These are phyloP conservation scores for Clausena lansium DNA, from an alignment of 345 rosid genomes.

Conservation along the genomic window DNA sequence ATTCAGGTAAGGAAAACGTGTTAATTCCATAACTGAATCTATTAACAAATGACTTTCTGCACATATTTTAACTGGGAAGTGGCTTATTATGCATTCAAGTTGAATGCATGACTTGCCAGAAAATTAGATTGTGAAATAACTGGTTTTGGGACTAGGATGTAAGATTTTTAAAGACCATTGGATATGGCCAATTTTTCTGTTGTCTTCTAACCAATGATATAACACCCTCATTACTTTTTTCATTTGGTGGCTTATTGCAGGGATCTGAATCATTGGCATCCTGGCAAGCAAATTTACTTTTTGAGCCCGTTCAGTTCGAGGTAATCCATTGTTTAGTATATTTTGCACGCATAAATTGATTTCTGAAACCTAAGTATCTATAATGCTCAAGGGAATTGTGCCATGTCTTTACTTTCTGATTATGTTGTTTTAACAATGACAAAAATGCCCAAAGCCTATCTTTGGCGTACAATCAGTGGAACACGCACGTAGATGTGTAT, in stretches of 20 bases:
- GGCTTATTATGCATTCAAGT: neutral
- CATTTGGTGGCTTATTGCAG: constrained; percentile 32
- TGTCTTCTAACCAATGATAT: neutral
- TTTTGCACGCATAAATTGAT: constrained; percentile 8
- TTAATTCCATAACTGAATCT: neutral
- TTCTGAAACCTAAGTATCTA: neutral
- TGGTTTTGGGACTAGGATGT: constrained; percentile 3
- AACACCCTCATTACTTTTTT: neutral
- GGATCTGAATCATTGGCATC: constrained; percentile 93
- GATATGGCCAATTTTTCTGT: neutral
- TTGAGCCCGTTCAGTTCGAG: constrained; percentile 91
- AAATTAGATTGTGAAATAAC: neutral
- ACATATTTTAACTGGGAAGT: neutral
- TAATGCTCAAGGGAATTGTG: constrained; percentile 2
- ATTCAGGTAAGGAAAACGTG: constrained; percentile 61
- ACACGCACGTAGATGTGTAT: neutral
- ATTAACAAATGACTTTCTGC: neutral
- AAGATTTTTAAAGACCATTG: neutral
- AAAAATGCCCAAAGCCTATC: neutral
- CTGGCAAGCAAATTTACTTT: constrained; percentile 93
- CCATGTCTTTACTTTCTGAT: neutral
- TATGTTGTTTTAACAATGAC: neutral
- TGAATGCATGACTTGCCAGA: neutral
- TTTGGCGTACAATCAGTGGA: neutral
- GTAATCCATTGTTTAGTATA: constrained; percentile 24